Conservation (phyloP, 352 stramenopile species). For the Pythium periplocum region DNA sequence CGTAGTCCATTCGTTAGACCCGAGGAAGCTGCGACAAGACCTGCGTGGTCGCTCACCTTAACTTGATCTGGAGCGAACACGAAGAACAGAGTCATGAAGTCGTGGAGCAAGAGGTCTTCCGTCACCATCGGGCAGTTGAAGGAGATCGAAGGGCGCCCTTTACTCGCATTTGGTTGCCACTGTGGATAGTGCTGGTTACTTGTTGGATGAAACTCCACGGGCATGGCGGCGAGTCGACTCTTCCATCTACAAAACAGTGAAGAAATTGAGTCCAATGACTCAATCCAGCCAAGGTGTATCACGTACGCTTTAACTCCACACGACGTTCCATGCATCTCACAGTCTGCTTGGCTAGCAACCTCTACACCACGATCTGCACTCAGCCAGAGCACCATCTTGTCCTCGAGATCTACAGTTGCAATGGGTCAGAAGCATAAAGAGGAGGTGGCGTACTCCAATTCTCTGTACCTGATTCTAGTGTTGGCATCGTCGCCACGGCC, state of each 20-base stretch:
- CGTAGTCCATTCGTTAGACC: too few relatives aligned
- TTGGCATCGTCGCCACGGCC: too few relatives aligned
- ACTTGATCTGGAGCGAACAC: constrained; percentile 41
- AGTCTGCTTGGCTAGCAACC: constrained; percentile 29
- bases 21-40: too few relatives aligned
- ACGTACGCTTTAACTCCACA: constrained; percentile 44
- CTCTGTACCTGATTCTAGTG: too few relatives aligned
- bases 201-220: constrained; percentile 9
- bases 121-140: constrained; percentile 49
- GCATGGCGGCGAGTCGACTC: neutral
- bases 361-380: constrained; percentile 46
- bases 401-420: constrained; percentile 19
- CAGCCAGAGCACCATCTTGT: constrained; percentile 40
- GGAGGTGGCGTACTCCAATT: neutral
- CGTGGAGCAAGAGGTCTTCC: constrained; percentile 27
- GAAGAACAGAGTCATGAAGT: constrained; percentile 65
- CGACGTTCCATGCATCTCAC: constrained; percentile 23
- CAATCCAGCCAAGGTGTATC: too few relatives aligned
- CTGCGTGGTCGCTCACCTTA: constrained; percentile 20
- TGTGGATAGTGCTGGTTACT: constrained; percentile 19
- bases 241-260: constrained; percentile 12
- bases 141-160: constrained; percentile 28
- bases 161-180: constrained; percentile 19
- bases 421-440: neutral
- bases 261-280: neutral